phyloP scores from a whole-genome alignment of 2,329 filamentous ascomycete species.

The Hypoxylon sp. region DNA sequence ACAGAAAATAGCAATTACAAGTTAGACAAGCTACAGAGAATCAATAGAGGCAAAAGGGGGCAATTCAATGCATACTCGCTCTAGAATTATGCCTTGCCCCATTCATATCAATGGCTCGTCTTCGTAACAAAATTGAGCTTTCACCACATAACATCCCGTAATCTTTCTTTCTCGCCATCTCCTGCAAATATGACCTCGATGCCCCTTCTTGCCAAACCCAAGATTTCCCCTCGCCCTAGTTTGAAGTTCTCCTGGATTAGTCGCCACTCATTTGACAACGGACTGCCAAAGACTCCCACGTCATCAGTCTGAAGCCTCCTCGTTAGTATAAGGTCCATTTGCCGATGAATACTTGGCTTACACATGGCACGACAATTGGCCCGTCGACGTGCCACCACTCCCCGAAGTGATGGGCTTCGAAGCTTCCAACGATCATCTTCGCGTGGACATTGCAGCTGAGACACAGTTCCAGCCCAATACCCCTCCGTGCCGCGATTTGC shows the following conservation, averaged over 20 bases:
- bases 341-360: conserved; percentile 59
- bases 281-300: conserved; percentile 83
- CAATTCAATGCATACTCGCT: conserved; percentile 21
- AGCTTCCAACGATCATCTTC: conserved; percentile 75
- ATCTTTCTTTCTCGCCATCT: conserved; percentile 69
- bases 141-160: conserved; percentile 65
- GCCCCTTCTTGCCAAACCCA: conserved; percentile 69
- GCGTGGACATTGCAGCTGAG: conserved; percentile 85
- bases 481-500: conserved; percentile 61
- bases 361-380: conserved; percentile 74
- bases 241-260: conserved; percentile 79
- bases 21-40: neutral
- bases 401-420: conserved; percentile 80
- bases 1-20: neutral
- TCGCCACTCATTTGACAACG: conserved; percentile 80
- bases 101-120: neutral
- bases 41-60: neutral
- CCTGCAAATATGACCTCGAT: conserved; percentile 76
- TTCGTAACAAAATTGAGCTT: neutral
- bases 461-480: conserved; percentile 79
- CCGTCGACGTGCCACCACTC: conserved; percentile 73
- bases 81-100: neutral
- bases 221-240: conserved; percentile 61
- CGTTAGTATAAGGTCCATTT: conserved; percentile 10
- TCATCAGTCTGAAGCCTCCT: conserved; percentile 75